Percentiles rank a stretch among this genome's conserved stretches.
Evolutionary conservation across 2,329 filamentous ascomycete species (phyloP).

Genomic region (Fusarium mundagurra): DNA sequence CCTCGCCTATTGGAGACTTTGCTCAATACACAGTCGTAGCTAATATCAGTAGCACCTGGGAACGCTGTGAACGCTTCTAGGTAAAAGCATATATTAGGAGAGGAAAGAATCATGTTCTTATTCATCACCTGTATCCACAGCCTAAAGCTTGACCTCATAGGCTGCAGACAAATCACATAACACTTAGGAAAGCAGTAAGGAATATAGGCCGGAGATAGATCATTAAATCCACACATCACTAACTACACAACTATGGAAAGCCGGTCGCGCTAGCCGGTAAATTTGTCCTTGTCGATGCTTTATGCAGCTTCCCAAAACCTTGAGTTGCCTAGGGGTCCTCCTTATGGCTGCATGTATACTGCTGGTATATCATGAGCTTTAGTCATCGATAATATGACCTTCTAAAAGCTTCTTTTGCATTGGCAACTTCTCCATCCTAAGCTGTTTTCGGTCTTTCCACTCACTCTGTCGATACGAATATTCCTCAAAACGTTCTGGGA

Average conservation of each 20-base stretch:
- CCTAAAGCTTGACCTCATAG: too few species aligned
- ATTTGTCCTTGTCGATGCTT: too few species aligned
- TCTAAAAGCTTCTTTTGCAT: background rate
- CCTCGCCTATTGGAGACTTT: background rate
- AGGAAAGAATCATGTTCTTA: too few species aligned
- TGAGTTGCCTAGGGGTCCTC: fast-evolving
- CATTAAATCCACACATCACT: background rate
- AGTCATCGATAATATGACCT: background rate
- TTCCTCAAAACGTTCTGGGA: fast-evolving
- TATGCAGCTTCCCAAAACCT: background rate
- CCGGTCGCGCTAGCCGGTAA: fast-evolving
- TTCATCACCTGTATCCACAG: too few species aligned
- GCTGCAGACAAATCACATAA: too few species aligned
- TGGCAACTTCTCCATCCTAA: too few species aligned
- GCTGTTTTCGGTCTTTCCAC: background rate
- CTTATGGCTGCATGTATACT: too few species aligned
- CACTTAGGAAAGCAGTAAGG: too few species aligned
- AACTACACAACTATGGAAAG: background rate
- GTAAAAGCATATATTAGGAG: too few species aligned
- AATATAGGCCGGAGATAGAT: background rate
- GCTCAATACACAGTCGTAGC: background rate
- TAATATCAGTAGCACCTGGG: background rate
- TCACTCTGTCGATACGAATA: background rate
- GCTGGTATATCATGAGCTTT: background rate
- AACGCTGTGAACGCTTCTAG: too few species aligned